Evolutionary conservation across 768 basidiomycete genomes (phyloP).

Genomic region (Psilocybe azurescens): DNA sequence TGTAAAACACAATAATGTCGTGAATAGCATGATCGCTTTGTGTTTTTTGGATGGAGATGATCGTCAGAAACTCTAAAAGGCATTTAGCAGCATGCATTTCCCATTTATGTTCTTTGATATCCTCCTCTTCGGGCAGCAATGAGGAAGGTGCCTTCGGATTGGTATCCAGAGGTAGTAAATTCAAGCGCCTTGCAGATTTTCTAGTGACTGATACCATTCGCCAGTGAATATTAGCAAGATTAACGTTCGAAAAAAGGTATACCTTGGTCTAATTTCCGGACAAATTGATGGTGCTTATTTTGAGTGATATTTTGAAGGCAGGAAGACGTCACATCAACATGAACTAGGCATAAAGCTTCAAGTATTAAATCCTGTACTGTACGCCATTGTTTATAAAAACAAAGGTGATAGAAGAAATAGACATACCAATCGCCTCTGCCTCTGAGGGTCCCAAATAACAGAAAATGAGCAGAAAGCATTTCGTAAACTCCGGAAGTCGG

Average conservation of each 20-base stretch:
- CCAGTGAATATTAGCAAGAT: neutral
- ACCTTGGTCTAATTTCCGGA: conserved; percentile 38
- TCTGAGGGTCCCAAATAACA: conserved; percentile 24
- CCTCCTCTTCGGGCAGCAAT: neutral
- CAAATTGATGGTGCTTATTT: conserved; percentile 24
- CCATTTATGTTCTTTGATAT: neutral
- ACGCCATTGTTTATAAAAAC: neutral
- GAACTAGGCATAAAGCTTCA: conserved; percentile 23
- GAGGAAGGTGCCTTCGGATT: neutral
- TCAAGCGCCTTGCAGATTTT: neutral
- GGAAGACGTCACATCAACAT: neutral
- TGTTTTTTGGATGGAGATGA: conserved; percentile 2
- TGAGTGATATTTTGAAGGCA: conserved; percentile 12
- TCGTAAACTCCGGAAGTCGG: conserved; percentile 27
- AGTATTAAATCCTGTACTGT: conserved; percentile 22
- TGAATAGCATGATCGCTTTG: conserved; percentile 1
- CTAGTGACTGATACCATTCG: neutral
- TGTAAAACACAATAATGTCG: conserved; percentile 6
- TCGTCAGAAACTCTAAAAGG: conserved; percentile 16
- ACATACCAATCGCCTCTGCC: conserved; percentile 23
- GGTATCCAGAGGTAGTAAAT: neutral
- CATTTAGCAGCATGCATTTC: neutral
- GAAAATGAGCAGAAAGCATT: conserved; percentile 35
- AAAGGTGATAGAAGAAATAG: neutral
- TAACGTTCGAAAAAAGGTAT: conserved; percentile 8